phyloP scores from a whole-genome alignment of 2,329 filamentous ascomycete genomes.

The Stemphylium beticola region DNA sequence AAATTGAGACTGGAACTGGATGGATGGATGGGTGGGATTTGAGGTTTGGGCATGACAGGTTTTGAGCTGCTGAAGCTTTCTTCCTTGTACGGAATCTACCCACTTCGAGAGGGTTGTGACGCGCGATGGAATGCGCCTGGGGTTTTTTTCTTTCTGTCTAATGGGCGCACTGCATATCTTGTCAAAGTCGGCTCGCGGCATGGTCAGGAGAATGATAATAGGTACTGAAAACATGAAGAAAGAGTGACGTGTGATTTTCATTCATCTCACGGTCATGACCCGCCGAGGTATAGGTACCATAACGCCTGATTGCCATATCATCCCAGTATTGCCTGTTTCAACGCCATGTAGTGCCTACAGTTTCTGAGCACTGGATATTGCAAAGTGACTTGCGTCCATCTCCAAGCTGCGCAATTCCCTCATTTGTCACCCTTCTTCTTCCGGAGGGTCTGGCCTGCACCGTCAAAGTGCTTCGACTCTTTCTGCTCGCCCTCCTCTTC shows the following conservation, averaged over 20 bases:
- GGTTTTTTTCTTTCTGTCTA: too few species aligned
- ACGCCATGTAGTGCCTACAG: slow-evolving; percentile 35
- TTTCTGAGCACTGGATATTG: not conserved
- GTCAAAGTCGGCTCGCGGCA: too few species aligned
- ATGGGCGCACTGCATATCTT: too few species aligned
- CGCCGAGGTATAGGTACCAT: slow-evolving; percentile 10
- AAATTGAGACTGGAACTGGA: too few species aligned
- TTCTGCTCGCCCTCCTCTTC: slow-evolving; percentile 67
- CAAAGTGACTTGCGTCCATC: not conserved
- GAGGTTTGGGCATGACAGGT: too few species aligned
- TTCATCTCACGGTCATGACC: not conserved
- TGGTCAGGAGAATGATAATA: too few species aligned
- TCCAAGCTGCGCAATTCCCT: not conserved
- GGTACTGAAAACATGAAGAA: too few species aligned
- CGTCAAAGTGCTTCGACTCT: slow-evolving; percentile 72
- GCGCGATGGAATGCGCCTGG: too few species aligned
- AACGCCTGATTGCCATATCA: slow-evolving; percentile 29
- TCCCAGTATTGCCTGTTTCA: slow-evolving; percentile 13
- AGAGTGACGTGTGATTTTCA: not conserved
- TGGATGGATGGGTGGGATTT: too few species aligned
- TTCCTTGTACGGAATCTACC: too few species aligned
- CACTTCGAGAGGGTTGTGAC: too few species aligned
- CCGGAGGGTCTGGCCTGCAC: slow-evolving; percentile 80
- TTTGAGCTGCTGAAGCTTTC: too few species aligned
- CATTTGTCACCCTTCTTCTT: slow-evolving; percentile 70